Conservation (phyloP, 108 stramenopile species). For the Skeletonema potamos region DNA sequence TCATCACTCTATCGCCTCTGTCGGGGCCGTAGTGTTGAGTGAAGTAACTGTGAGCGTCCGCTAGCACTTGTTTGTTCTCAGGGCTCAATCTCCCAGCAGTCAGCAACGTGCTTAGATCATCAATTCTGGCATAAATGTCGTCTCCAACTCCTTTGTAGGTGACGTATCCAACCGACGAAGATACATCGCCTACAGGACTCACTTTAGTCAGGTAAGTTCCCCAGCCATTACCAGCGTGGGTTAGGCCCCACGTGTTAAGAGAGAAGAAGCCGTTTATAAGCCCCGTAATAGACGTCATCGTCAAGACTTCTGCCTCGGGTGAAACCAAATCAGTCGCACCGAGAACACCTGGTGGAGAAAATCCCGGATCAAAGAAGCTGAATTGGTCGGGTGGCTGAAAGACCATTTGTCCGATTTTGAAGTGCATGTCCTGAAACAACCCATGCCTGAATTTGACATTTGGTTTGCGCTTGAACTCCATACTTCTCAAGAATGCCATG, state of each 20-base stretch:
- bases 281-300: constrained; percentile 16
- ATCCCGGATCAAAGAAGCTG: constrained; percentile 48
- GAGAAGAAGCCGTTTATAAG: constrained; percentile 30
- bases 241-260: constrained; percentile 12
- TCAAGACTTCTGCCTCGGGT: constrained; percentile 50
- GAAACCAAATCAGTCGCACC: constrained; percentile 33
- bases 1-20: constrained; percentile 5
- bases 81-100: constrained; percentile 30
- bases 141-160: background rate
- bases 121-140: constrained; percentile 15
- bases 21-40: background rate
- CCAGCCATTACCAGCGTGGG: constrained; percentile 7
- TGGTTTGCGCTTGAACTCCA: constrained; percentile 19
- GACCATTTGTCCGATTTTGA: constrained; percentile 48
- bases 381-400: constrained; percentile 53
- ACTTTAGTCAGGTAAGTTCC: constrained; percentile 2
- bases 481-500: constrained; percentile 28
- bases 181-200: constrained; percentile 12
- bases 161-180: constrained; percentile 9
- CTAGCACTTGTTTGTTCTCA: background rate
- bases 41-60: background rate
- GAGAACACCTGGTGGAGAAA: constrained; percentile 26
- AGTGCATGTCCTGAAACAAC: constrained; percentile 16
- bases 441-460: constrained; percentile 12
- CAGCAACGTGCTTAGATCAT: constrained; percentile 21